Evolutionary conservation across 176 grass and related monocot genomes (phyloP), one percentile per base, ranked within the genome.

Genomic region (Musa troglodytarum): DNA sequence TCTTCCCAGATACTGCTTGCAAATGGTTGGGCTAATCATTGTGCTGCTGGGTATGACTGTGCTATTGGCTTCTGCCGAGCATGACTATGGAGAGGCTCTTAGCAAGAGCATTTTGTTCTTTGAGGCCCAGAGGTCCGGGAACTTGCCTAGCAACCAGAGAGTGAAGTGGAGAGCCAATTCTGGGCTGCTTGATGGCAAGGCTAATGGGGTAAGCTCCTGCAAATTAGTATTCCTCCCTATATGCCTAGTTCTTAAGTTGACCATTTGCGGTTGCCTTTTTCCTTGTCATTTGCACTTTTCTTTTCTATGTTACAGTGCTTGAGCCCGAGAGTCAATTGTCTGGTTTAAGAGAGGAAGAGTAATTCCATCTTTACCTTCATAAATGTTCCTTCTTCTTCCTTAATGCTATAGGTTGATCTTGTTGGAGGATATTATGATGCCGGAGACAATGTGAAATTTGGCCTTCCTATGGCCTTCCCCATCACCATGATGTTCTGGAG

Each of bases 401-500:
- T 62, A 19, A 62, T 62, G 57, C 13, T 62, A 8, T n/a, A 15
- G 15, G 15, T 62, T 8, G 15, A n/a, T 62, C 87, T 98, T 1
- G 88, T 85, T 0, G 94, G 94, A 10, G 94, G 94, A 0, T 98
- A 98, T 82, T 98, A 98, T 54, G 94, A 98, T 77, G 94, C 94
- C 24, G 90, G 94, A 51, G 94, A 98, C 75, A 98, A 98, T 11
- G 94, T 98, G 57, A 97, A 97, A 80, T 97, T 93, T 74, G 94
- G 94, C 21, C 72, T 97, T 54, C 94, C 94, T 1, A 93, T 97
- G 94, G 94, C 94, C 71, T 97, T 93, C 88, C 93, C 94, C 68
- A 85, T 97, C 72, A 97, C 94, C 15, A 97, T 97, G 94, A 93
- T 97, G 88, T 67, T 90, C 54, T 97, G 94, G 94, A 90, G 94